Conservation (phyloP, 2,329 filamentous ascomycete species). For the Piedraia hortae region DNA sequence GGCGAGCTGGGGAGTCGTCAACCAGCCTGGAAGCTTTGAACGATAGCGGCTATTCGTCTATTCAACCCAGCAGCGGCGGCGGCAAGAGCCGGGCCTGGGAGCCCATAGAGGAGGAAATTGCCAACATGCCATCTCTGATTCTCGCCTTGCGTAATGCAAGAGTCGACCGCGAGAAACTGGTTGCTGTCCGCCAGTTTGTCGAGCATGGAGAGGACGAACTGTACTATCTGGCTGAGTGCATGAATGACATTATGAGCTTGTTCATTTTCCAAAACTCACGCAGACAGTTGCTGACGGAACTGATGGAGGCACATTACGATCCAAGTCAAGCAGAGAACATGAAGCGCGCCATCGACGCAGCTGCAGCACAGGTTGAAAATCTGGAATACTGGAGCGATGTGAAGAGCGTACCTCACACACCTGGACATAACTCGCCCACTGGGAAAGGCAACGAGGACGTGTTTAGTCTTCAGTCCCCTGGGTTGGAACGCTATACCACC, state of each 20-base stretch:
- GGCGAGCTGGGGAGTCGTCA: conserved; percentile 24
- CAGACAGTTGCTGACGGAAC: conserved; percentile 40
- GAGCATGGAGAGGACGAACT: conserved; percentile 49
- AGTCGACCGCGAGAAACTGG: conserved; percentile 79
- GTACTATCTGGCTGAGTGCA: conserved; percentile 41
- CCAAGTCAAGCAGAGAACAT: conserved; percentile 35
- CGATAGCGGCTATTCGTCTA: conserved; percentile 69
- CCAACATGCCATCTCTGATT: conserved; percentile 42
- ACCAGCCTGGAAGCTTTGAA: conserved; percentile 41
- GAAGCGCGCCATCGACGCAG: conserved; percentile 44
- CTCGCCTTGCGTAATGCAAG: conserved; percentile 36
- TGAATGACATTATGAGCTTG: conserved; percentile 61
- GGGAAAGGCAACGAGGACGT: too few species aligned
- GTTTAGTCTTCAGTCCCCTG: too few species aligned
- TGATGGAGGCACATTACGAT: conserved; percentile 36
- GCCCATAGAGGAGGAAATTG: conserved; percentile 35
- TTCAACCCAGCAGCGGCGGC: conserved; percentile 22
- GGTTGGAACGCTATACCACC: too few species aligned
- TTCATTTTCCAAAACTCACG: conserved; percentile 80
- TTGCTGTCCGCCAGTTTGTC: conserved; percentile 60
- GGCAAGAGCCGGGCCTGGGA: too few species aligned
- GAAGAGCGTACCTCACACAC: conserved; percentile 15
- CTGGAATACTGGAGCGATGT: conserved; percentile 70
- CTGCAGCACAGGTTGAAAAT: conserved; percentile 51
- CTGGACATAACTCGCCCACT: too few species aligned